Conservation (phyloP, 1,284 basidiomycete species). For the Trichosporon inkin region DNA sequence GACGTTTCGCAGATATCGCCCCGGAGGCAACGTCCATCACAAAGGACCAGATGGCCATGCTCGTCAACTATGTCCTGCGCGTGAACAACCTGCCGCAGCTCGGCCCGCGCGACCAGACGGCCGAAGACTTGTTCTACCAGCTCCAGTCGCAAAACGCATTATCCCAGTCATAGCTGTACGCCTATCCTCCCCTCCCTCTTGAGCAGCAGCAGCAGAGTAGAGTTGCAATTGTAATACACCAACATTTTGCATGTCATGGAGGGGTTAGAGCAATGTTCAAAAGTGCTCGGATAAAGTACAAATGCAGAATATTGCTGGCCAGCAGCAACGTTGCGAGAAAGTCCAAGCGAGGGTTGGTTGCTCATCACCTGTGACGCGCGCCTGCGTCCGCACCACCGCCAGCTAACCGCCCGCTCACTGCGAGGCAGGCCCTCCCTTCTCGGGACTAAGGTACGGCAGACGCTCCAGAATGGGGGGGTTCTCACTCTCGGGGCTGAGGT, state of each 20-base stretch:
- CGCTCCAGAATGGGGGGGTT: background rate
- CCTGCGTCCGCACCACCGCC: background rate
- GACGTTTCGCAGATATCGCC: background rate
- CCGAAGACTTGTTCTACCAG: slow-evolving; percentile 41
- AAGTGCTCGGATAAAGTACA: background rate
- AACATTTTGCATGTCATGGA: slow-evolving; percentile 1
- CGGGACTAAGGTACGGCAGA: background rate
- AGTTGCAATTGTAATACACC: background rate
- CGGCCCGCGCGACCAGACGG: slow-evolving; percentile 25
- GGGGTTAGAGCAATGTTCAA: slow-evolving; percentile 3
- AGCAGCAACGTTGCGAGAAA: too few species aligned
- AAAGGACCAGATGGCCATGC: slow-evolving; percentile 37
- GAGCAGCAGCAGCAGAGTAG: background rate
- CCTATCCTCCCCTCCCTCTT: too few species aligned
- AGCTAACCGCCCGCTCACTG: background rate
- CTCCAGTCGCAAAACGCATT: slow-evolving; percentile 34
- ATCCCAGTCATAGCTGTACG: slow-evolving; percentile 49
- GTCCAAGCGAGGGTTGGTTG: too few species aligned
- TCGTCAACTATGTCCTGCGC: slow-evolving; percentile 39
- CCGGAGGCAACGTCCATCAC: slow-evolving; percentile 39
- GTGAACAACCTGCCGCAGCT: slow-evolving; percentile 29
- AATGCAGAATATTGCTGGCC: background rate
- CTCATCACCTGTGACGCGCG: background rate
- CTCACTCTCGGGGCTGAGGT: background rate
- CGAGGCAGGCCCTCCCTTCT: background rate